Conservation (phyloP, 169 alveolate species). For the Toxoplasma gondii region DNA sequence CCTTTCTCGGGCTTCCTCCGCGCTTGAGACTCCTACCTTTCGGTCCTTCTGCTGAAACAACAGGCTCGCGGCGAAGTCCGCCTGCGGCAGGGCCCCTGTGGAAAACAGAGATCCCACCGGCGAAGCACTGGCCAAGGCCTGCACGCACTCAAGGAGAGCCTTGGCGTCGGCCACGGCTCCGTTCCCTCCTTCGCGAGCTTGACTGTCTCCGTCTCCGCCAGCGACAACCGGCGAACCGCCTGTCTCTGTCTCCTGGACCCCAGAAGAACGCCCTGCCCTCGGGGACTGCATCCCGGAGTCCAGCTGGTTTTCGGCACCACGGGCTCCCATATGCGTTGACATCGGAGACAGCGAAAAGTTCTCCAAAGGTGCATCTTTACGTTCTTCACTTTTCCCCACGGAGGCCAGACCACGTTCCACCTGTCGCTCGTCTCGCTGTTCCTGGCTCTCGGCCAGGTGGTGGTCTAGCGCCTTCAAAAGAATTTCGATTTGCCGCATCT, state of each 20-base stretch:
- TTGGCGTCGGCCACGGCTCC: background rate
- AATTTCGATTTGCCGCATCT: background rate
- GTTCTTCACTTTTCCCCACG: background rate
- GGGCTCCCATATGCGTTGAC: background rate
- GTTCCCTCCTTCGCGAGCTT: background rate
- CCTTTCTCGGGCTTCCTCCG: too few species aligned
- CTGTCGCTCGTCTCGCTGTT: background rate
- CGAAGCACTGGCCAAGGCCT: background rate
- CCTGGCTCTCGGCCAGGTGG: background rate
- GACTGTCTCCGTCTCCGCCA: background rate
- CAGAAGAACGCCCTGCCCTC: background rate
- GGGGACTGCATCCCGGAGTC: background rate
- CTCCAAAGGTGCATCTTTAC: background rate
- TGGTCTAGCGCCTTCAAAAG: slow-evolving; percentile 1
- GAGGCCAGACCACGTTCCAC: background rate
- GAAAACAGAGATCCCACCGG: background rate
- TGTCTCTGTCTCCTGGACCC: background rate
- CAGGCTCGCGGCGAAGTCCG: too few species aligned
- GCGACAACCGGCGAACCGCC: background rate
- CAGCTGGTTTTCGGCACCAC: background rate
- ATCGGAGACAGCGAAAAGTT: background rate
- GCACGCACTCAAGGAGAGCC: background rate
- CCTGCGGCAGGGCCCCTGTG: background rate
- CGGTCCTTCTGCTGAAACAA: too few species aligned
- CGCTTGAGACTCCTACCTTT: too few species aligned